Evolutionary conservation across 495 filamentous ascomycete species (phyloP), one percentile per base, ranked within the genome.

Genomic region (Acidiella bohemica): DNA sequence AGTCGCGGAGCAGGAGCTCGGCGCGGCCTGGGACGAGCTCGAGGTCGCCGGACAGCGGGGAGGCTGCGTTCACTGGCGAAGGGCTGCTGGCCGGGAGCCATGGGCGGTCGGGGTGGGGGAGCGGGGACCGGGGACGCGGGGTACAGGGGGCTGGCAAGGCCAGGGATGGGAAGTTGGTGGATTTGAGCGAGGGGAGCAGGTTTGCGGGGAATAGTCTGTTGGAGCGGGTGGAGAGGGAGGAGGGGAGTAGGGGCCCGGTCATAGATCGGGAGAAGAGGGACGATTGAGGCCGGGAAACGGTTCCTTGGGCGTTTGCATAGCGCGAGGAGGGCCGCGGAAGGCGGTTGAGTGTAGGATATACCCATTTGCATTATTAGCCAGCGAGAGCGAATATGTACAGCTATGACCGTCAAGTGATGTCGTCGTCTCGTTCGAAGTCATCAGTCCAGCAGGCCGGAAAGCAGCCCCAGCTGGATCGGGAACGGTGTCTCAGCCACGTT

Each of bases 151-250:
- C 66, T 4, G 70, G 71, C 7, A 61, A 67, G 35, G 61, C 64
- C 22, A 68, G 68, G 5, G 60, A 62, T 6, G 67, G 62, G 28
- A 72, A 73, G 20, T 63, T 79, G 67, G 51, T 78, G 17, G 71
- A 76, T 49, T 44, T 77, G 48, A 59, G 59, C 9, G 64, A 65
- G 12, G 52, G 59, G 14, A 69, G 62, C 21, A 59, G 61, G 14
- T 78, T 76, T 50, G 67, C 59, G 6, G 62, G 65, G 37, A 73
- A 73, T 4, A 78, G 73, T 55, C 41, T 78, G 36, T 59, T 77
- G 22, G 56, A 56, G 14, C 38, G 45, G 4, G 57, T 63, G 24
- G 60, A 63, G 38, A 2, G 20, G 4, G 42, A 34, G 32, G 47
- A 50, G 24, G 54, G 48, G 10, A 20, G 44, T 14, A 17, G 11